These are phyloP conservation scores for Plasmodium fragile DNA, from an alignment of 169 alveolate genomes.

Conservation along the genomic window DNA sequence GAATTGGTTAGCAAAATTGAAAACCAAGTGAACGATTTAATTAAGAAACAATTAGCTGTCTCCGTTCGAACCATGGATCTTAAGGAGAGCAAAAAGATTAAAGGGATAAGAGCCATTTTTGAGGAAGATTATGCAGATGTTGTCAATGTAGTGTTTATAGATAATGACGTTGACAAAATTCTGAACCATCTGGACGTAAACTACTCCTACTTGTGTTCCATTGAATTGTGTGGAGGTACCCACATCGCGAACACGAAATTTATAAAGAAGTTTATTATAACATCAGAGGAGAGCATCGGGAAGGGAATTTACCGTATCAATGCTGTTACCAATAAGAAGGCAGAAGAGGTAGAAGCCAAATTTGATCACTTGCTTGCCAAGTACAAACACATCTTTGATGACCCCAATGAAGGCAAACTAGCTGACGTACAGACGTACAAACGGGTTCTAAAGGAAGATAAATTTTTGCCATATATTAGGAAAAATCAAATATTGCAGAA, in stretches of 20 bases:
- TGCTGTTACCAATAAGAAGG: conserved; percentile 89
- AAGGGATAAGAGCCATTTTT: conserved; percentile 90
- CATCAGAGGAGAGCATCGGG: conserved; percentile 93
- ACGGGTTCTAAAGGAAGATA: conserved; percentile 71
- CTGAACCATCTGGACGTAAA: conserved; percentile 64
- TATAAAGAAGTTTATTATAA: conserved; percentile 82
- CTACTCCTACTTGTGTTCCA: conserved; percentile 82
- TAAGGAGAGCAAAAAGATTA: conserved; percentile 83
- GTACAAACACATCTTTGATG: conserved; percentile 78
- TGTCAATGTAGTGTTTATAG: conserved; percentile 93
- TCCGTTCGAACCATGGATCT: conserved; percentile 80
- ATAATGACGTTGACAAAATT: conserved; percentile 81
- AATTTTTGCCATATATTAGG: conserved; percentile 66
- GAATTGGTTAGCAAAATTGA: conserved; percentile 82
- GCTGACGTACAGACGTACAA: conserved; percentile 69
- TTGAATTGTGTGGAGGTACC: conserved; percentile 95
- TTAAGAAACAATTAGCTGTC: conserved; percentile 81
- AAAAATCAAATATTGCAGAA: conserved; percentile 41
- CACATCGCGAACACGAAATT: conserved; percentile 88
- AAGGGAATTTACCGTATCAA: conserved; percentile 92
- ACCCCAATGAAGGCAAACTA: conserved; percentile 78
- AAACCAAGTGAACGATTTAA: conserved; percentile 78
- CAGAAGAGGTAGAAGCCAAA: conserved; percentile 81
- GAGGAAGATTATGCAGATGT: conserved; percentile 94
- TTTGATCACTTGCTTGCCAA: conserved; percentile 77